Conservation (phyloP, 2,329 filamentous ascomycete species). For the Stemphylium beticola region DNA sequence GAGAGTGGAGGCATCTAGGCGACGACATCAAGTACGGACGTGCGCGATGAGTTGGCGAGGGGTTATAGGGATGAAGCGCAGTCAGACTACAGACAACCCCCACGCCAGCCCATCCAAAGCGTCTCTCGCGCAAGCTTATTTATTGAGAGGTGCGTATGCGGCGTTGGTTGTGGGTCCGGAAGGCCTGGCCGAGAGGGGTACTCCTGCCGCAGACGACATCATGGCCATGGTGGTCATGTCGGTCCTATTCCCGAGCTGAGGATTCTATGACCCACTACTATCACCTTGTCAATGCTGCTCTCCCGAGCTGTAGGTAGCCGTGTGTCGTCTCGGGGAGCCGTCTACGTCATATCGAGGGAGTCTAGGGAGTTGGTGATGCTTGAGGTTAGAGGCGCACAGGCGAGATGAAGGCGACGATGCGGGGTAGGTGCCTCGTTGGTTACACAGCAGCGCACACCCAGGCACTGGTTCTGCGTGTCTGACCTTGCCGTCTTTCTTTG, state of each 20-base stretch:
- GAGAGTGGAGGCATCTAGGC: slow-evolving; percentile 7
- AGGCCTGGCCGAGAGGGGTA: slow-evolving; percentile 16
- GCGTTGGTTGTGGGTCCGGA: slow-evolving; percentile 20
- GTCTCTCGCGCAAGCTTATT: slow-evolving; percentile 34
- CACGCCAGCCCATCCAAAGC: slow-evolving; percentile 15
- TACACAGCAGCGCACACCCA: slow-evolving; percentile 12
- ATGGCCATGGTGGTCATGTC: slow-evolving; percentile 4
- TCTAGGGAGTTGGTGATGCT: slow-evolving; percentile 5
- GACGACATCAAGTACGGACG: slow-evolving; percentile 19
- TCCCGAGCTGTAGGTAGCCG: slow-evolving; percentile 22
- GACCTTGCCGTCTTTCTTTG: neutral
- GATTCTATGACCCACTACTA: neutral
- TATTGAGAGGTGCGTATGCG: slow-evolving; percentile 22
- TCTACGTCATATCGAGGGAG: slow-evolving; percentile 20
- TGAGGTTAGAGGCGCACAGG: slow-evolving; percentile 21
- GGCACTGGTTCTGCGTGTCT: neutral
- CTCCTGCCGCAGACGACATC: neutral
- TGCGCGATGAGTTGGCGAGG: slow-evolving; percentile 38
- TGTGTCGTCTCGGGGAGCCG: slow-evolving; percentile 15
- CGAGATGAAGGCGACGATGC: slow-evolving; percentile 18
- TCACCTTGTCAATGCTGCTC: neutral
- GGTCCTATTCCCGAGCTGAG: slow-evolving; percentile 6
- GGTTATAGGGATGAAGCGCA: slow-evolving; percentile 5
- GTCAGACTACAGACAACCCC: slow-evolving; percentile 9
- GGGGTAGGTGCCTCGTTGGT: slow-evolving; percentile 26